Conservation (phyloP, 2,329 filamentous ascomycete species). For the Phialophora chinensis region DNA sequence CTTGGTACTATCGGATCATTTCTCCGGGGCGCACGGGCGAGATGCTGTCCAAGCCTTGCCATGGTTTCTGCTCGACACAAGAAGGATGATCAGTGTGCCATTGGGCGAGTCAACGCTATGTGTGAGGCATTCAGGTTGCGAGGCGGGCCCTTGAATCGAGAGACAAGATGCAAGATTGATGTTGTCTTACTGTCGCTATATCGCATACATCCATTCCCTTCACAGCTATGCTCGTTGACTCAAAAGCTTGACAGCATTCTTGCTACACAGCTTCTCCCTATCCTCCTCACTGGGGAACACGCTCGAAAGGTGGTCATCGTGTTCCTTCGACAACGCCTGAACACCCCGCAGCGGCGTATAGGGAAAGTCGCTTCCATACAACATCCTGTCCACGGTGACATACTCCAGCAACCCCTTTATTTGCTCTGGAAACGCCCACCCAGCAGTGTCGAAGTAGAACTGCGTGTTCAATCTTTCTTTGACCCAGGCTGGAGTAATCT, state of each 20-base stretch:
- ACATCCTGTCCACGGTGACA: slow-evolving; percentile 34
- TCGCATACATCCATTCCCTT: neutral
- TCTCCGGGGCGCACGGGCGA: slow-evolving; percentile 8
- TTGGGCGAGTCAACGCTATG: neutral
- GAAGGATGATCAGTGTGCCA: neutral
- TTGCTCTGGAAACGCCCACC: slow-evolving; percentile 38
- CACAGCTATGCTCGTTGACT: slow-evolving; percentile 6
- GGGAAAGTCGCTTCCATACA: slow-evolving; percentile 39
- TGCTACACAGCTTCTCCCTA: slow-evolving; percentile 31
- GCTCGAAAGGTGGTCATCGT: slow-evolving; percentile 34
- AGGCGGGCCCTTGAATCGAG: neutral
- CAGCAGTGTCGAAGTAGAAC: slow-evolving; percentile 40
- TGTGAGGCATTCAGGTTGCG: neutral
- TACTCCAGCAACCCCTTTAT: slow-evolving; percentile 38
- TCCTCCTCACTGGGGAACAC: slow-evolving; percentile 36
- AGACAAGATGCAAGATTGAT: neutral
- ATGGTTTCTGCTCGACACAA: neutral
- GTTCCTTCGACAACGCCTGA: slow-evolving; percentile 29
- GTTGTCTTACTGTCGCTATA: neutral
- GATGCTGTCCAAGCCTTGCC: slow-evolving; percentile 9
- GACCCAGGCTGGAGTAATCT: slow-evolving; percentile 33
- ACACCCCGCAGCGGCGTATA: slow-evolving; percentile 34
- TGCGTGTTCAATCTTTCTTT: slow-evolving; percentile 37
- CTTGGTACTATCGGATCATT: slow-evolving; percentile 11
- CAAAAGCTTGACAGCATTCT: slow-evolving; percentile 36